Percentiles rank a stretch among this genome's conserved stretches.
Conservation (phyloP, 2,329 filamentous ascomycete genomes). For the Alternaria postmessia region DNA sequence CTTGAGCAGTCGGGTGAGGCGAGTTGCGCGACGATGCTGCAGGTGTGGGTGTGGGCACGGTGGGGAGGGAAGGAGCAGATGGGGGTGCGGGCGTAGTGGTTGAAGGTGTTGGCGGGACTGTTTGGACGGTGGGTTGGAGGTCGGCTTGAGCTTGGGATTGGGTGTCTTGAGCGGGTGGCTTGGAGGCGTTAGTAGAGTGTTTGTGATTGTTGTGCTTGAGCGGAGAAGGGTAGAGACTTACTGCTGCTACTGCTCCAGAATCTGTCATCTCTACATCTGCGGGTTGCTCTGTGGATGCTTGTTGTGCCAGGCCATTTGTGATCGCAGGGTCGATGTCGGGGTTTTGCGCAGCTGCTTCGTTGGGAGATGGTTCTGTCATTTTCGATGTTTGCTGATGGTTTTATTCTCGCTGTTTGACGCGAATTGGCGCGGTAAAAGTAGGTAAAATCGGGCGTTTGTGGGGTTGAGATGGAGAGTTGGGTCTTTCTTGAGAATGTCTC, state of each 20-base stretch:
- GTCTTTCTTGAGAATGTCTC: constrained; percentile 8
- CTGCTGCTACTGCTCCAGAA: constrained; percentile 19
- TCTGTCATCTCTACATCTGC: constrained; percentile 46
- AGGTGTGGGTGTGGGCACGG: constrained; percentile 17
- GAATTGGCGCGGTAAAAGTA: neutral
- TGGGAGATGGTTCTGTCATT: constrained; percentile 11
- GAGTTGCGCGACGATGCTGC: constrained; percentile 45
- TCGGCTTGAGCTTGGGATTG: neutral
- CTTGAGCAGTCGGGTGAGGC: constrained; percentile 43
- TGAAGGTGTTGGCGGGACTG: constrained; percentile 19
- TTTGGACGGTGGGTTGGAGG: constrained; percentile 19
- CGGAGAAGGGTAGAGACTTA: neutral
- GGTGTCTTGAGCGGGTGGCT: constrained; percentile 1
- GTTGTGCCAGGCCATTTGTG: constrained; percentile 29
- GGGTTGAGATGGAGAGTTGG: neutral
- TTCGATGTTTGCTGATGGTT: constrained; percentile 6
- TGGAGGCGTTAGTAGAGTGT: neutral
- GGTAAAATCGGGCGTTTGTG: neutral
- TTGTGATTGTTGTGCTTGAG: neutral
- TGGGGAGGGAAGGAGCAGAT: constrained; percentile 1
- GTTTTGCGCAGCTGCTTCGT: constrained; percentile 19
- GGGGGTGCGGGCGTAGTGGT: constrained; percentile 8
- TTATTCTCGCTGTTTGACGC: neutral
- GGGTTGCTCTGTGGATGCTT: constrained; percentile 8
- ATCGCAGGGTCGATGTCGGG: constrained; percentile 26